A percentile compares a stretch with the other conserved stretches of the same genome.
These are phyloP conservation scores for Leccinum variicolor DNA, from an alignment of 768 basidiomycete species.

Conservation along the genomic window DNA sequence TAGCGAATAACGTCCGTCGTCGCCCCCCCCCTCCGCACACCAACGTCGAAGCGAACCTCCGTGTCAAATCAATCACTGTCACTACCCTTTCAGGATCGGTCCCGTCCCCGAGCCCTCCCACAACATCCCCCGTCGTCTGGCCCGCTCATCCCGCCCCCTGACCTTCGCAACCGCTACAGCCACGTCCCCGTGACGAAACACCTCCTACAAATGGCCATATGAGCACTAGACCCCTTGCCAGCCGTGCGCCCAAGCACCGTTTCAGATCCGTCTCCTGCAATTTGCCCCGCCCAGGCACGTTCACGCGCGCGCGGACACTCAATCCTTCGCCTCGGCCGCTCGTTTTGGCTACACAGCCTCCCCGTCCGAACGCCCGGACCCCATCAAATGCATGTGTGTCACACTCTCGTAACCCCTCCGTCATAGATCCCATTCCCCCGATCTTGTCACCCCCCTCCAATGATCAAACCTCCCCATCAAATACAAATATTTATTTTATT, in stretches of 20 bases:
- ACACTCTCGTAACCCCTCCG: conserved; percentile 22
- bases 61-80: conserved; percentile 7
- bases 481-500: conserved; percentile 8
- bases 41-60: conserved; percentile 21
- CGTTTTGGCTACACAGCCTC: conserved; percentile 29
- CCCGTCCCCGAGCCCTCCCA: conserved; percentile 5
- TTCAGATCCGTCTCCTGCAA: conserved; percentile 29
- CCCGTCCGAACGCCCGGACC: conserved; percentile 10
- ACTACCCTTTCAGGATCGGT: conserved; percentile 6
- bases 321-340: conserved; percentile 17
- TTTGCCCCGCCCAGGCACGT: conserved; percentile 25
- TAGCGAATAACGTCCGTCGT: conserved; percentile 34
- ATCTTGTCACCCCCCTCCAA: neutral
- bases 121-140: neutral
- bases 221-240: conserved; percentile 1
- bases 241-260: conserved; percentile 25
- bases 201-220: conserved; percentile 26
- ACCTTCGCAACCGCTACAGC: conserved; percentile 22
- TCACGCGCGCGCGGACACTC: conserved; percentile 21
- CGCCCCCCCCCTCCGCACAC: neutral
- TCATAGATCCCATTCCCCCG: conserved; percentile 9
- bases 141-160: neutral
- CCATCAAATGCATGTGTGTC: conserved; percentile 12
- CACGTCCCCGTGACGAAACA: conserved; percentile 17
- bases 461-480: neutral